Conservation (phyloP, 768 basidiomycete genomes). For the Punctularia strigosozonata region DNA sequence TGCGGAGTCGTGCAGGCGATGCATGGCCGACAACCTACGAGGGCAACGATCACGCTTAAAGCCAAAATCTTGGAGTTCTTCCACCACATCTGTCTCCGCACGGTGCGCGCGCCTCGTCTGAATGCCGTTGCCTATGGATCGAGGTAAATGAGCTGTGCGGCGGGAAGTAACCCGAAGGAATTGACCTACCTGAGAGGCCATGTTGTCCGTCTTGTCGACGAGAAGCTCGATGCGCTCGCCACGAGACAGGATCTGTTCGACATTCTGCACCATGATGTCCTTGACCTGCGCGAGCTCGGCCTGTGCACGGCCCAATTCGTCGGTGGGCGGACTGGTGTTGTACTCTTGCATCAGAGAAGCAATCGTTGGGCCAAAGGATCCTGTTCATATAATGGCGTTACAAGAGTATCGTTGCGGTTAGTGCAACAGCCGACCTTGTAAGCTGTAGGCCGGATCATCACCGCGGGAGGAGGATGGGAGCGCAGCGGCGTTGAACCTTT, state of each 20-base stretch:
- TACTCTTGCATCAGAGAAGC: conserved; percentile 75
- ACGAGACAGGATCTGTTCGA: conserved; percentile 87
- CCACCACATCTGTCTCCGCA: conserved; percentile 86
- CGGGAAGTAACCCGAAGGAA: no score
- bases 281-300: conserved; percentile 84
- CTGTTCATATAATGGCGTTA: no score
- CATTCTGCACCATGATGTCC: conserved; percentile 97
- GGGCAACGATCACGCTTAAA: conserved; percentile 56
- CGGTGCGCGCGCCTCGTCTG: conserved; percentile 75
- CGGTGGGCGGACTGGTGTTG: conserved; percentile 78
- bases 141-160: no score
- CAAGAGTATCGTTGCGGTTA: no score
- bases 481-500: conserved; percentile 31
- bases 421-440: no score
- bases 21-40: conserved; percentile 28
- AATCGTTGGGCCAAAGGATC: conserved; percentile 57
- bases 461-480: not conserved
- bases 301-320: conserved; percentile 86
- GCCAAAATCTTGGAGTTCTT: conserved; percentile 60
- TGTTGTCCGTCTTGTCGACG: conserved; percentile 93
- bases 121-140: conserved; percentile 96
- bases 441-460: conserved; percentile 6
- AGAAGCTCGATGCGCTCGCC: conserved; percentile 94
- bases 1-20: conserved; percentile 4
- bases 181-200: no score